Evolutionary conservation across 192 early-diverging fungal species (phyloP).

Genomic region (Mortierella claussenii): DNA sequence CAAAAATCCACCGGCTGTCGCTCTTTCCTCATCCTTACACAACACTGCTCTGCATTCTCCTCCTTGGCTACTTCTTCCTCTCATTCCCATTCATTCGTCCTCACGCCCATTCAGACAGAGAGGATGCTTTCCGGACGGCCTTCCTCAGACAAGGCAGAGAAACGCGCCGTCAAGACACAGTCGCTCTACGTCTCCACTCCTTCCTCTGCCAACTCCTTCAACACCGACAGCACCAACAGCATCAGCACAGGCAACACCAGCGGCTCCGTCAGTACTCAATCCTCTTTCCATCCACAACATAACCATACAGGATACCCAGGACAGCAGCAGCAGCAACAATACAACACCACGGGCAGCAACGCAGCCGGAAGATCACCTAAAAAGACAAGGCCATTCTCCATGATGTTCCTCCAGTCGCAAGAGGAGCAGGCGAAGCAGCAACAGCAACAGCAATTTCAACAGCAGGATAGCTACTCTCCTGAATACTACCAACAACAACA

Average conservation of each 20-base stretch:
- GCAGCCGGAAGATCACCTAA: slow-evolving; percentile 31
- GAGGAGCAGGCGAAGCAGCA: slow-evolving; percentile 25
- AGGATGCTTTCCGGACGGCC: slow-evolving; percentile 43
- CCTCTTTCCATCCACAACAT: slow-evolving; percentile 18
- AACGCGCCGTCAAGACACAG: slow-evolving; percentile 47
- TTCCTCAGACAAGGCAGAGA: slow-evolving; percentile 41
- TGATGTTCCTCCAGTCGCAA: slow-evolving; percentile 51
- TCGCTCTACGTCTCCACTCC: slow-evolving; percentile 50
- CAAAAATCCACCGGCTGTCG: slow-evolving; percentile 1
- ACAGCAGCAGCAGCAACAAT: slow-evolving; percentile 5
- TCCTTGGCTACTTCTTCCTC: no score
- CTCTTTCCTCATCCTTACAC: no score
- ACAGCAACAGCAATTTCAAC: slow-evolving; percentile 6
- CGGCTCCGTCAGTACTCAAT: slow-evolving; percentile 6
- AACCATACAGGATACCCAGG: slow-evolving; percentile 7
- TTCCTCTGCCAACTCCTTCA: slow-evolving; percentile 14
- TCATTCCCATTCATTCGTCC: slow-evolving; percentile 20
- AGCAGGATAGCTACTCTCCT: neutral
- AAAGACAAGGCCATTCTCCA: slow-evolving; percentile 47
- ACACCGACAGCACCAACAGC: slow-evolving; percentile 19
- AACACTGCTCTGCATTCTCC: no score
- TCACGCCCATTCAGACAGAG: neutral
- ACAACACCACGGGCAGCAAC: slow-evolving; percentile 3
- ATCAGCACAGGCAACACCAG: slow-evolving; percentile 8
- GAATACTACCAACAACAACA: slow-evolving; percentile 4